Evolutionary conservation across 805 yeast species (phyloP), one percentile per base, ranked within the genome.

Genomic region (Zygosaccharomyces bailii): DNA sequence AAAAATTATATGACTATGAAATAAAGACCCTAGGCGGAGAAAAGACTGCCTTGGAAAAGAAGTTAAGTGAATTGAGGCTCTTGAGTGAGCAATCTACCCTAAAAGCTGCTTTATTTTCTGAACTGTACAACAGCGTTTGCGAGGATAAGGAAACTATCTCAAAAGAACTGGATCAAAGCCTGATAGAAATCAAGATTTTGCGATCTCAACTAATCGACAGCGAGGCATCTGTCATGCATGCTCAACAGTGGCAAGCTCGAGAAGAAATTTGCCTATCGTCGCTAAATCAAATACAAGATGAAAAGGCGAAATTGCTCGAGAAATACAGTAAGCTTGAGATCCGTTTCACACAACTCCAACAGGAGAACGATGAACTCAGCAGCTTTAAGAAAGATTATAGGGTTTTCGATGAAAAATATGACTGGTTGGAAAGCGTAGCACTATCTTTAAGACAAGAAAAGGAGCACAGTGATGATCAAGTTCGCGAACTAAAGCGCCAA

Each of bases 361-460:
- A 4, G 13, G 40, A 37, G 30, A 37, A 37, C 25, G 11, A n/a
- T 17, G 40, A 37, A 10, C 16, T 37, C 5, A 37, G 23, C 16
- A 30, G 32, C 16, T 37, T 25, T 13, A 37, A 25, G 9, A 13
- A 25, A 11, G 23, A 16, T 11, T 25, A 17, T 10, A n/a, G 10
- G 5, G 19, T 14, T 5, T 37, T 37, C 25, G 40, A 37, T 17
- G 40, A 37, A 17, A 37, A 37, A 9, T 37, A 37, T 14, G 40
- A 37, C 18, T 37, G 40, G 40, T 20, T 37, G 1, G 40, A 37
- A 16, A 37, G 40, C 21, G 14, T 37, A 9, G 40, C 40, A 11
- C 40, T 37, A 3, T 37, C 33, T 25, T 25, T 25, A 8, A 24
- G 21, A 14, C 33, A 37, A 16, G 40, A 25, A 17, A 37, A 37